Evolutionary conservation across 2,329 filamentous ascomycete species (phyloP).

Genomic region (Capronia americana): DNA sequence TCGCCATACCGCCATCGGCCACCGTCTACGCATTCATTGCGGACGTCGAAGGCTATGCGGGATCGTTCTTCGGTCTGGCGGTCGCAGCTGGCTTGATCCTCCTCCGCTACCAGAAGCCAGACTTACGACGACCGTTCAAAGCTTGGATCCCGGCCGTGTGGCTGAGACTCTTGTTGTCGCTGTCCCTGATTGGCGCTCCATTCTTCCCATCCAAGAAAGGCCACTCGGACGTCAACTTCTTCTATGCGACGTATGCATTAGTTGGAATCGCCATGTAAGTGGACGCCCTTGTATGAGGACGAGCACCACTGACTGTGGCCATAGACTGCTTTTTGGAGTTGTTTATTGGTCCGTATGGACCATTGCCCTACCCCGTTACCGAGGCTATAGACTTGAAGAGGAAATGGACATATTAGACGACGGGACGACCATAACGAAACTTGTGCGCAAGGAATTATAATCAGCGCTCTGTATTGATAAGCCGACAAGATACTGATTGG

Average conservation of each 20-base stretch:
- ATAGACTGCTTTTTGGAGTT: slow-evolving; percentile 63
- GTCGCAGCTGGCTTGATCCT: slow-evolving; percentile 65
- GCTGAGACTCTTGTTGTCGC: slow-evolving; percentile 60
- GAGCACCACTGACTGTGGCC: slow-evolving; percentile 32
- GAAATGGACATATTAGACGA: slow-evolving; percentile 65
- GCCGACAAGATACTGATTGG: slow-evolving; percentile 22
- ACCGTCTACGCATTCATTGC: slow-evolving; percentile 76
- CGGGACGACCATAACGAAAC: slow-evolving; percentile 69
- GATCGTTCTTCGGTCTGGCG: slow-evolving; percentile 65
- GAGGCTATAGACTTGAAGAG: slow-evolving; percentile 69
- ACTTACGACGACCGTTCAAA: slow-evolving; percentile 68
- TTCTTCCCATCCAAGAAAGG: slow-evolving; percentile 65
- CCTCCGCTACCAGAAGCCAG: slow-evolving; percentile 65
- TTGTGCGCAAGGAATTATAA: slow-evolving; percentile 49
- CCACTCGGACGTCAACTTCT: slow-evolving; percentile 54
- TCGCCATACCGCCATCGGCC: slow-evolving; percentile 67
- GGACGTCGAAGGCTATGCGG: slow-evolving; percentile 73
- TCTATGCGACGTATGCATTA: slow-evolving; percentile 61
- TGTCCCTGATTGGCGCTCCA: slow-evolving; percentile 64
- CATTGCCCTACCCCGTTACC: slow-evolving; percentile 63
- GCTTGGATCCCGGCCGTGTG: slow-evolving; percentile 68
- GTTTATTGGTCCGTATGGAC: slow-evolving; percentile 75
- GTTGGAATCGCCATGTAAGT: slow-evolving; percentile 55
- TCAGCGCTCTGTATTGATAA: slow-evolving; percentile 36
- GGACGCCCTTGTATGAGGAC: neutral